Percentiles rank a stretch among this genome's conserved stretches.
Evolutionary conservation across 208 protist genomes (phyloP).

Genomic region (Angomonas desouzai): DNA sequence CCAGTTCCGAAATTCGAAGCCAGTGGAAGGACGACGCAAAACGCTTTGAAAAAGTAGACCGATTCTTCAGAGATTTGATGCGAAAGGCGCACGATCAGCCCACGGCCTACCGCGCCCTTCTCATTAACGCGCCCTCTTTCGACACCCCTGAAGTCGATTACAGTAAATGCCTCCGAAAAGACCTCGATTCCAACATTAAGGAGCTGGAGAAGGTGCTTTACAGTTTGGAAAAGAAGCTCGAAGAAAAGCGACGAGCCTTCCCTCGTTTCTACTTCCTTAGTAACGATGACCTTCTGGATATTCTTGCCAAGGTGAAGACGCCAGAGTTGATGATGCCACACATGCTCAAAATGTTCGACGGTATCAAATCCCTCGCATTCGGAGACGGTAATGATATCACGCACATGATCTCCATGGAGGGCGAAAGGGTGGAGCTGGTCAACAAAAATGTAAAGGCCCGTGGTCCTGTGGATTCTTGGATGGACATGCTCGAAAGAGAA

Average conservation of each 20-base stretch:
- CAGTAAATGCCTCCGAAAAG: constrained; percentile 68
- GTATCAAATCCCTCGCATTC: constrained; percentile 88
- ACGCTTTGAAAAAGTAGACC: constrained; percentile 93
- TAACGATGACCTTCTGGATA: constrained; percentile 96
- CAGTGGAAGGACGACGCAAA: constrained; percentile 96
- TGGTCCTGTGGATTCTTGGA: constrained; percentile 95
- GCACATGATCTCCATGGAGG: constrained; percentile 90
- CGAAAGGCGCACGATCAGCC: constrained; percentile 89
- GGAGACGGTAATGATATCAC: constrained; percentile 84
- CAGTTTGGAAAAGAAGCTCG: constrained; percentile 93
- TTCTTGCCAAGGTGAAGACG: constrained; percentile 97
- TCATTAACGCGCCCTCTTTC: constrained; percentile 82
- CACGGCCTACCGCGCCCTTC: constrained; percentile 84
- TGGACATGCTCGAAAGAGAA: constrained; percentile 91
- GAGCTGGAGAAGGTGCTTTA: constrained; percentile 94
- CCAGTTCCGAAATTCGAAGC: constrained; percentile 93
- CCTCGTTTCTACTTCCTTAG: constrained; percentile 98
- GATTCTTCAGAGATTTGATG: constrained; percentile 95
- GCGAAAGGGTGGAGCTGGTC: constrained; percentile 85
- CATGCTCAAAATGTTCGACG: constrained; percentile 98
- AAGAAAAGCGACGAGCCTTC: constrained; percentile 95
- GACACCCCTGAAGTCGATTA: constrained; percentile 38
- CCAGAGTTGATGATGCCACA: constrained; percentile 96
- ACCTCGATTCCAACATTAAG: constrained; percentile 89
- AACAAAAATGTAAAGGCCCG: constrained; percentile 94